Evolutionary conservation across 306 rosid species (phyloP), one percentile per base, ranked within the genome.

Genomic region (Gynostemma pentaphyllum): DNA sequence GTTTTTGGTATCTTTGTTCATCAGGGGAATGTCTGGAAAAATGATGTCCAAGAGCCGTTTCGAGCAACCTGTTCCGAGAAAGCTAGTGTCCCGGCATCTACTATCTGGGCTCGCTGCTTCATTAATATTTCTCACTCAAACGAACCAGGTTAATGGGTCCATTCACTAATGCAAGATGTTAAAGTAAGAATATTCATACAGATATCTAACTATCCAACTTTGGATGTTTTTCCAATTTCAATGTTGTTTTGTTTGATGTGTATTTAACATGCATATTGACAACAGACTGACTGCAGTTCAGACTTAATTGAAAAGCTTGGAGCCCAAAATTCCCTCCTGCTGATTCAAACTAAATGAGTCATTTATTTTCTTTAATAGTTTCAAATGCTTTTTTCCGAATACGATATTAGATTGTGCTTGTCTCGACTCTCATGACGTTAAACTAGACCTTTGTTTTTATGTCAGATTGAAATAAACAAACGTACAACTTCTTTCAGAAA

Each of bases 81-180:
- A 79, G 76, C 67, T 78, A 47, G 69, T 83, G 77, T 73, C 84
- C 64, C 83, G 77, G 66, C 81, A 79, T 78, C 76, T 78, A 39
- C 53, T 92, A 21, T 73, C 98, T 36, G 85, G 84, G 13, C 57
- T 88, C 55, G 90, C 96, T 63, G 94, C 88, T 76, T 77, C 98
- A 19, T 53, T 88, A 71, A 68, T 92, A 57, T 68, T 82, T 66
- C 19, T 88, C 68, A 86, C 94, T 67, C 88, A 79, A 75, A 10
- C 63, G 37, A 71, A 82, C 70, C 96, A 80, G 98, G 98, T 88
- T 48, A 68, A 79, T 53, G 4, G 18, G 18, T 18, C 10, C 3
- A 10, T 59, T 45, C 57, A 53, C 46, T 29, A 59, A 5, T 63
- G 37, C 48, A 45, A 50, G 34, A 12, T 62, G 46, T 42, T 64